Conservation (phyloP, 805 yeast species). For the Saccharomycopsis schoenii region DNA sequence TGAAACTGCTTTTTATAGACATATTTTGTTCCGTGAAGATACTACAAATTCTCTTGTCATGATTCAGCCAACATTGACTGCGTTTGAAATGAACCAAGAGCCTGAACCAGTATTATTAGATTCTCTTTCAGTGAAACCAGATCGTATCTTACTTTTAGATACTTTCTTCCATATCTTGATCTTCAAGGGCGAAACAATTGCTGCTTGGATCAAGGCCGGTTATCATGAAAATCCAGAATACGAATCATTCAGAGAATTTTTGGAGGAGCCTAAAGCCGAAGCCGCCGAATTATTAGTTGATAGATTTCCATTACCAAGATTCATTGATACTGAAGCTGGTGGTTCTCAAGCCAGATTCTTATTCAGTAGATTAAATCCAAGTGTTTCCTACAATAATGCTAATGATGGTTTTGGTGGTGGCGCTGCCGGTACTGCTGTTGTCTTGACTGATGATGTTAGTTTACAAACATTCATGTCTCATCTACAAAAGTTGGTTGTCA, state of each 20-base stretch:
- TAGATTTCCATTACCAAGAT: conserved; percentile 63
- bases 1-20: conserved; percentile 58
- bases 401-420: conserved; percentile 23
- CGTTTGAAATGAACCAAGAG: conserved; percentile 41
- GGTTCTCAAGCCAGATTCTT: conserved; percentile 68
- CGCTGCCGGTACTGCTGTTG: conserved; percentile 48
- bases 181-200: conserved; percentile 55
- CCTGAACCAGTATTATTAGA: conserved; percentile 58
- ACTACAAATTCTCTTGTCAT: conserved; percentile 48
- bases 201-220: conserved; percentile 56
- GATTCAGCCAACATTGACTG: conserved; percentile 61
- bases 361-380: conserved; percentile 60
- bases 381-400: conserved; percentile 39
- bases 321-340: conserved; percentile 65
- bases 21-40: conserved; percentile 52
- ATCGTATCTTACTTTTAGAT: conserved; percentile 48
- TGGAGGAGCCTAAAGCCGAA: conserved; percentile 53
- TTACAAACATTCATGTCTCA: conserved; percentile 93
- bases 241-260: conserved; percentile 46
- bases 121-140: conserved; percentile 49
- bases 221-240: conserved; percentile 55
- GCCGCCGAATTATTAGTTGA: conserved; percentile 57
- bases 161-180: conserved; percentile 63
- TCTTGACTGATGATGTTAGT: conserved; percentile 92
- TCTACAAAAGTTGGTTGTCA: conserved; percentile 82